A percentile compares a stretch with the other conserved stretches of the same genome.
These are phyloP conservation scores for Linderniella brevidens DNA, from an alignment of 257 asterid species.

Conservation along the genomic window DNA sequence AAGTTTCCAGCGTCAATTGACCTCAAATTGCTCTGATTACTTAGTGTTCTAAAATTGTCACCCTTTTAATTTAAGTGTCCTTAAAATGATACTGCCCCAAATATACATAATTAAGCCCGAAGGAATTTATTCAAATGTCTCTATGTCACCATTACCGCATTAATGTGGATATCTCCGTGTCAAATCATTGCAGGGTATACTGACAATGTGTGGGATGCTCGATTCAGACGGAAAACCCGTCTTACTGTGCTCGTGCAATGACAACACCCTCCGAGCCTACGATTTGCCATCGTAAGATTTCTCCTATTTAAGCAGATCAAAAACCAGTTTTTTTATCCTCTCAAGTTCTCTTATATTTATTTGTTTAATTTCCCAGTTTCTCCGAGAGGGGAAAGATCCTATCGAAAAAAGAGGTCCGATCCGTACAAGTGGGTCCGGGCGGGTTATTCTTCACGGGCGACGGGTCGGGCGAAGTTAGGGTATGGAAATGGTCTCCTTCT, in stretches of 20 bases:
- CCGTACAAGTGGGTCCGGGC: conserved; percentile 14
- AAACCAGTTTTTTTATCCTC: background rate
- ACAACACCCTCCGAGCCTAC: conserved; percentile 22
- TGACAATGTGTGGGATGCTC: conserved; percentile 22
- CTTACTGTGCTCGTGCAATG: conserved; percentile 27
- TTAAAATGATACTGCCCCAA: no score
- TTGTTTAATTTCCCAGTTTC: conserved; percentile 13
- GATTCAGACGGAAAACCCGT: conserved; percentile 26
- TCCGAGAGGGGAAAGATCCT: conserved; percentile 42
- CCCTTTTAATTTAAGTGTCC: no score
- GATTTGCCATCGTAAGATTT: conserved; percentile 37
- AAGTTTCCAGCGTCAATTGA: no score
- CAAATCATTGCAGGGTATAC: conserved; percentile 20
- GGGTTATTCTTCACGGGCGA: conserved; percentile 43
- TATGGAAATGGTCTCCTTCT: conserved; percentile 20
- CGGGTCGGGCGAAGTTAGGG: conserved; percentile 26
- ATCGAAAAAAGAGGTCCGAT: conserved; percentile 13
- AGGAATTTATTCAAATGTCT: no score
- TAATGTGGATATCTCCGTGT: no score
- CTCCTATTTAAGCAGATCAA: background rate
- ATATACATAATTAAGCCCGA: no score
- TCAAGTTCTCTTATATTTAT: background rate
- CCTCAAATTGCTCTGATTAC: no score
- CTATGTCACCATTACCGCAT: no score
- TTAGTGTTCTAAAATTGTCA: no score